Conservation (phyloP, 2,329 filamentous ascomycete genomes). For the Immersiporthe knoxdaviesiana region DNA sequence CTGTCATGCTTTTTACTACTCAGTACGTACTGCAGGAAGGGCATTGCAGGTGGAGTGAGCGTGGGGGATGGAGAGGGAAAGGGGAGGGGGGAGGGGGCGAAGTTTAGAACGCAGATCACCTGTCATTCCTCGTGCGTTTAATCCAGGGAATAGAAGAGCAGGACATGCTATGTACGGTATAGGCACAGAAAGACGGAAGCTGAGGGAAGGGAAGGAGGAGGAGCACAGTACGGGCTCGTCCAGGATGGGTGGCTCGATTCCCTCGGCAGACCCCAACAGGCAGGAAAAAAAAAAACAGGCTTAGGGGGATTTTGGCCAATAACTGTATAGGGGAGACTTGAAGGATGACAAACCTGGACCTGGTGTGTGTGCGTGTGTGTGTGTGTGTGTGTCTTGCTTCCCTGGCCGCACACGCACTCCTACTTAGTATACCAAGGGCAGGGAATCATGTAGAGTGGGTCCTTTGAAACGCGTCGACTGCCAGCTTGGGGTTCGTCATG, state of each 20-base stretch:
- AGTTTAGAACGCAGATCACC: conserved; percentile 1
- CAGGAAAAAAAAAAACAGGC: background rate
- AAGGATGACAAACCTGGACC: no score
- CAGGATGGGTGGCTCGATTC: background rate
- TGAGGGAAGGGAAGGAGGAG: no score
- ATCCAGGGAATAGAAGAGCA: no score
- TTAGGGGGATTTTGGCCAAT: no score
- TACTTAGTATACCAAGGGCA: background rate
- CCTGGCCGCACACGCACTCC: background rate
- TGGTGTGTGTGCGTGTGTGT: no score
- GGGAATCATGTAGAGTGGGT: background rate
- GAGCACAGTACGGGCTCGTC: background rate
- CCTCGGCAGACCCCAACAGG: background rate
- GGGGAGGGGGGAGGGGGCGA: background rate
- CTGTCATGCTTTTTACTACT: conserved; percentile 1
- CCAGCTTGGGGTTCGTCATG: background rate
- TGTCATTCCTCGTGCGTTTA: background rate
- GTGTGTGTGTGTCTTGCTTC: no score
- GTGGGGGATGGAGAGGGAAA: conserved; percentile 2
- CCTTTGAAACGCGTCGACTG: background rate
- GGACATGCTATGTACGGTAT: no score
- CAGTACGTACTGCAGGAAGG: background rate
- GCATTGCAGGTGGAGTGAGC: conserved; percentile 7
- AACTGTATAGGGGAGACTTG: no score
- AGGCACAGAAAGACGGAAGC: background rate